These are phyloP conservation scores for Raffaelea deltoideospora DNA, from an alignment of 2,329 filamentous ascomycete genomes.

Conservation along the genomic window DNA sequence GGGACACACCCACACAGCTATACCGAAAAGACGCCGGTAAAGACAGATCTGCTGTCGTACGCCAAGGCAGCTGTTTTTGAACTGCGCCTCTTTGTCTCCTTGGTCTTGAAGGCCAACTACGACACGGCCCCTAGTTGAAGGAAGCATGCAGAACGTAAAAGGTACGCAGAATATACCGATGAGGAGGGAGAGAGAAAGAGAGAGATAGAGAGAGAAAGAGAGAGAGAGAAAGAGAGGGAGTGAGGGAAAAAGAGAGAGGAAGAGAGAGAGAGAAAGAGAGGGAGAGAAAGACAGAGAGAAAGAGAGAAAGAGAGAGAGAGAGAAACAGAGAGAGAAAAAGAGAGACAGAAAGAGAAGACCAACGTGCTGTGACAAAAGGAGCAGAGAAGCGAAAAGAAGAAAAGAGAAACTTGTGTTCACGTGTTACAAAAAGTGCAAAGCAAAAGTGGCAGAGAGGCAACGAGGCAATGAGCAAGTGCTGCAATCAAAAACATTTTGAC, in stretches of 20 bases:
- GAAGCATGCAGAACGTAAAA: background rate
- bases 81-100: no score
- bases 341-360: background rate
- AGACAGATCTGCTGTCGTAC: no score
- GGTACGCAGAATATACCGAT: background rate
- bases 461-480: background rate
- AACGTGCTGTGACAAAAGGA: background rate
- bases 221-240: background rate
- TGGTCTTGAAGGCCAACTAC: no score
- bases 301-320: background rate
- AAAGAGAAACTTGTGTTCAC: background rate
- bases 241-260: background rate
- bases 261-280: background rate
- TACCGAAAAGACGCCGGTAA: no score
- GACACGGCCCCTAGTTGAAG: no score
- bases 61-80: no score
- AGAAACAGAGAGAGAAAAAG: background rate
- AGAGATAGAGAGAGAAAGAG: background rate
- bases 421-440: no score
- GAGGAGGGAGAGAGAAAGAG: no score
- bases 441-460: background rate
- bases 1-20: no score
- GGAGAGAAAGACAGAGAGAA: background rate
- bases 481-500: no score
- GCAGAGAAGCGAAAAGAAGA: background rate